Conservation (phyloP, 2,329 filamentous ascomycete species). For the Aureobasidium leucospermi region DNA sequence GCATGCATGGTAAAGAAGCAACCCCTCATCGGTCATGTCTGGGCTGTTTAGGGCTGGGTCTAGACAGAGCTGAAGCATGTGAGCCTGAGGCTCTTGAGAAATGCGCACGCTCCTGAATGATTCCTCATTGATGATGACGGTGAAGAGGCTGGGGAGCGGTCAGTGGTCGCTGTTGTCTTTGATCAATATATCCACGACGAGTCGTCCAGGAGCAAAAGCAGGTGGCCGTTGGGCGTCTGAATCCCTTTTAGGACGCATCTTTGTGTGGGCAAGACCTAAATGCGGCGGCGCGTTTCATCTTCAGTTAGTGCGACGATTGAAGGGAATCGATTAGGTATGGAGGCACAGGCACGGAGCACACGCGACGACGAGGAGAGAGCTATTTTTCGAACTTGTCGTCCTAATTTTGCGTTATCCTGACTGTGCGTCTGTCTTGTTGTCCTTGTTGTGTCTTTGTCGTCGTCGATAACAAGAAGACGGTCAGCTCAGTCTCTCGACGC, state of each 20-base stretch:
- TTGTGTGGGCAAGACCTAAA: not conserved
- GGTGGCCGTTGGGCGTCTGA: not conserved
- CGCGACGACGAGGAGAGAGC: slow-evolving; percentile 6
- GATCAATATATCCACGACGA: not conserved
- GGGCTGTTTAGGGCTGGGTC: not conserved
- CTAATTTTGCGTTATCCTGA: not conserved
- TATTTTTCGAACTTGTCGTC: not conserved
- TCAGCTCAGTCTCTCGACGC: not conserved
- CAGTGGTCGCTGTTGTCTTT: not conserved
- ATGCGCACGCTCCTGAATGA: not conserved
- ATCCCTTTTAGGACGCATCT: not conserved
- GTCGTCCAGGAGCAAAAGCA: not conserved
- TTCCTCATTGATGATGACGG: not conserved
- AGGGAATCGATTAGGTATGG: not conserved
- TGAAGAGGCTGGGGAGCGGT: not conserved
- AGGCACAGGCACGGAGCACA: slow-evolving; percentile 1
- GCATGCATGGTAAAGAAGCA: not conserved
- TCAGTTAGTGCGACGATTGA: slow-evolving; percentile 2
- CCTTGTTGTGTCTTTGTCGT: not conserved
- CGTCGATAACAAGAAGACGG: not conserved
- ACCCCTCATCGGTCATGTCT: not conserved
- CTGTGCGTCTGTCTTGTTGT: not conserved
- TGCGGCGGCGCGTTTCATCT: slow-evolving; percentile 6
- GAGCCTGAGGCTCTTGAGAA: not conserved
- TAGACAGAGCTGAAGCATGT: not conserved